These are phyloP conservation scores for Pilaira anomala DNA, from an alignment of 192 early-diverging fungal genomes.

Conservation along the genomic window DNA sequence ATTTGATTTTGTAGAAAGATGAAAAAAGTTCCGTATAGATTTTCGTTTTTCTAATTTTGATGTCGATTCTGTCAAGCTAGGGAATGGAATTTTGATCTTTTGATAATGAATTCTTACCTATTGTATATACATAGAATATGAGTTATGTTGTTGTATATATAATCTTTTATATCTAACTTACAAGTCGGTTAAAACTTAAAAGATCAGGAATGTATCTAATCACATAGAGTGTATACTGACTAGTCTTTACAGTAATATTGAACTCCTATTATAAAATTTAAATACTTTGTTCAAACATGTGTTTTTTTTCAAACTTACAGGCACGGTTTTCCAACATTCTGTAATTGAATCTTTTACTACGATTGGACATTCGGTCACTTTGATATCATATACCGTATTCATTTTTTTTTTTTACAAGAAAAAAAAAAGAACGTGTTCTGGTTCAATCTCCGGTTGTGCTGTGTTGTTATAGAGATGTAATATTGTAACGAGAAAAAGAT, in stretches of 20 bases:
- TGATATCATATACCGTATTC: constrained; percentile 12
- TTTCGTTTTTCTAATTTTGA: constrained; percentile 39
- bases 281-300: neutral
- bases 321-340: constrained; percentile 15
- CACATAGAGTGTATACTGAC: constrained; percentile 31
- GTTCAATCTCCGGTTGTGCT: constrained; percentile 14
- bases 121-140: neutral
- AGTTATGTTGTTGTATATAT: neutral
- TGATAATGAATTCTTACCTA: constrained; percentile 26
- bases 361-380: constrained; percentile 9
- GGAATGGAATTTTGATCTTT: constrained; percentile 41
- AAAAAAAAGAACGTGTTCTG: constrained; percentile 4
- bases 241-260: constrained; percentile 39
- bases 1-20: constrained; percentile 19
- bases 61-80: constrained; percentile 29
- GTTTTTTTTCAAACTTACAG: neutral
- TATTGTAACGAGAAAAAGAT: neutral
- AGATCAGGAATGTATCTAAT: constrained; percentile 50
- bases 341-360: constrained; percentile 11
- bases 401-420: neutral
- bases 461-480: too few species aligned
- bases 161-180: constrained; percentile 11
- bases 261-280: constrained; percentile 33
- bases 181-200: constrained; percentile 50
- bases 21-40: constrained; percentile 28